Conservation (phyloP, 192 early-diverging fungal species). For the Podila clonocystis region DNA sequence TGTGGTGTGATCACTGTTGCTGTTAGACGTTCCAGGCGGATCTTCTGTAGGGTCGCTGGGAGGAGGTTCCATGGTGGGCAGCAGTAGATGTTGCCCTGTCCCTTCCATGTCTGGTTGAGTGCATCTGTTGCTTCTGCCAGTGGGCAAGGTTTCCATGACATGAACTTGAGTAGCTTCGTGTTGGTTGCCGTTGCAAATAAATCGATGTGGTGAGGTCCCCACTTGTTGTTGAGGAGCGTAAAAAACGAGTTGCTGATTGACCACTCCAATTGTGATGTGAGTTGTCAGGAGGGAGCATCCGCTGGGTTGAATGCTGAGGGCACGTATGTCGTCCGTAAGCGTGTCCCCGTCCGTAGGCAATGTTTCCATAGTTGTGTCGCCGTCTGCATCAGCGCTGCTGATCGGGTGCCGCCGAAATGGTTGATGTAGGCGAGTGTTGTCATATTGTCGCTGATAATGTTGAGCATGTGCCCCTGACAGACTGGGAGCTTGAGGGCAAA, state of each 20-base stretch:
- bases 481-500: too few species aligned
- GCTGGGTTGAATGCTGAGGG: conserved; percentile 34
- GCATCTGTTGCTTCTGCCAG: conserved; percentile 20
- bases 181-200: conserved; percentile 27
- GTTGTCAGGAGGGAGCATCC: conserved; percentile 17
- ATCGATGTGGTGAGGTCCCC: conserved; percentile 33
- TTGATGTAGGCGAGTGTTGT: conserved; percentile 42
- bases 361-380: conserved; percentile 12
- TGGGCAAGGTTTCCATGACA: conserved; percentile 28
- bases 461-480: not conserved
- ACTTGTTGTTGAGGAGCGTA: conserved; percentile 13
- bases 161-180: conserved; percentile 9
- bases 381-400: conserved; percentile 18
- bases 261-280: conserved; percentile 26
- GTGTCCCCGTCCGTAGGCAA: conserved; percentile 27
- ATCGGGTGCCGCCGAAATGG: conserved; percentile 33
- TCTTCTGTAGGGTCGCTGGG: conserved; percentile 11
- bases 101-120: conserved; percentile 16
- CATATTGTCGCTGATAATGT: conserved; percentile 34
- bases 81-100: conserved; percentile 14
- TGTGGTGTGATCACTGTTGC: conserved; percentile 14
- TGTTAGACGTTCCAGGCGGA: not conserved
- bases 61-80: conserved; percentile 38
- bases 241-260: conserved; percentile 4
- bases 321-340: conserved; percentile 12